These are phyloP conservation scores for Tetrahymena malaccensis DNA, from an alignment of 73 alveolate species.

Conservation along the genomic window DNA sequence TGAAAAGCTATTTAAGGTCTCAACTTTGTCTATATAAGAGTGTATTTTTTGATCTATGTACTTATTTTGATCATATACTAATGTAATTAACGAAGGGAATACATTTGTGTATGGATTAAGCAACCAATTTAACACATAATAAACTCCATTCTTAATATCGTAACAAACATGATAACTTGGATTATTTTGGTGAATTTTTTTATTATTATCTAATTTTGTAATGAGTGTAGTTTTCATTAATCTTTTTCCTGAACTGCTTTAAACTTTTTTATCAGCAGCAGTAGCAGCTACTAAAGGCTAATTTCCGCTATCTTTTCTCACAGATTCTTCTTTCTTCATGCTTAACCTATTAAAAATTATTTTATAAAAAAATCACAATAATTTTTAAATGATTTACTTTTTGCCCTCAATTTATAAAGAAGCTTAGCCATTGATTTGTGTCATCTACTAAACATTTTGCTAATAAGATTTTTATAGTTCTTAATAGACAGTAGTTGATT, in stretches of 20 bases:
- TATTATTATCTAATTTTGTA: not conserved
- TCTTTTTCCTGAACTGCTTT: not conserved
- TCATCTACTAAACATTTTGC: not conserved
- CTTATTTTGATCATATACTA: slow-evolving; percentile 7
- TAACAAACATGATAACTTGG: slow-evolving; percentile 24
- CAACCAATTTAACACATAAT: slow-evolving; percentile 5
- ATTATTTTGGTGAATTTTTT: not conserved
- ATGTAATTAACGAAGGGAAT: slow-evolving; percentile 33
- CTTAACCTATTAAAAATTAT: not conserved
- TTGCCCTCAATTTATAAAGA: not conserved
- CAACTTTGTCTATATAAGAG: not conserved
- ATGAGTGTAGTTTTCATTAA: slow-evolving; percentile 19
- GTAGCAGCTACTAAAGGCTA: not conserved
- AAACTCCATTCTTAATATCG: slow-evolving; percentile 1
- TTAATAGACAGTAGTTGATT: not conserved
- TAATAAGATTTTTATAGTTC: not conserved
- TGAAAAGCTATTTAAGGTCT: not conserved
- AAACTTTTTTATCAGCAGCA: not conserved
- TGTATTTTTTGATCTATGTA: not conserved
- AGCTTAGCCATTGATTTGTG: not conserved
- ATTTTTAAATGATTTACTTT: not conserved
- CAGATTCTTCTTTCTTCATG: not conserved
- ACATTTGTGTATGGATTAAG: not conserved
- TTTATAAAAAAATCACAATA: no score
- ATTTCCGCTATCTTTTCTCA: not conserved